phyloP scores from a whole-genome alignment of 2,329 filamentous ascomycete species.

The Aspergillus cejpii region DNA sequence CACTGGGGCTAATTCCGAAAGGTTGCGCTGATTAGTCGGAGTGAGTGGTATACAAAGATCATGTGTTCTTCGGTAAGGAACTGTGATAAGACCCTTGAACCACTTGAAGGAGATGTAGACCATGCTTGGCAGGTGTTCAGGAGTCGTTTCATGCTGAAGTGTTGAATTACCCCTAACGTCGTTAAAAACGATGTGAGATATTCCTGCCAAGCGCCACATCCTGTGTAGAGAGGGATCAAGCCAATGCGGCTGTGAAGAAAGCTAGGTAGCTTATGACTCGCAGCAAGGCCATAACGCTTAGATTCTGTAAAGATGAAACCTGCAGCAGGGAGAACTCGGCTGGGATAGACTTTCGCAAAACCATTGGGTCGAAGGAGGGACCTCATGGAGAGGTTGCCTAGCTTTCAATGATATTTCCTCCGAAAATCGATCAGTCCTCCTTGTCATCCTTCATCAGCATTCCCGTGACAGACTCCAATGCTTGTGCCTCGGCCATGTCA shows the following conservation, averaged over 20 bases:
- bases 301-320: neutral
- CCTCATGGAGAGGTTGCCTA: neutral
- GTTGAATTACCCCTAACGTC: neutral
- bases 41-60: no score
- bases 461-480: slow-evolving; percentile 36
- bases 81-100: no score
- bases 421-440: slow-evolving; percentile 2
- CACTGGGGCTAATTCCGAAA: no score
- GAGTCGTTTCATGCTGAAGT: neutral
- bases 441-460: slow-evolving; percentile 30
- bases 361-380: neutral
- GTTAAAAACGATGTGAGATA: neutral
- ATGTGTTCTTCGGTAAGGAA: no score
- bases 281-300: neutral
- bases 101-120: no score
- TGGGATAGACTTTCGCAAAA: neutral
- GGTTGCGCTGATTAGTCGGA: no score
- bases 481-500: slow-evolving; percentile 36
- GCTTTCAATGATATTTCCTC: slow-evolving; percentile 2
- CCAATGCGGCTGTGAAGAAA: neutral
- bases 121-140: neutral
- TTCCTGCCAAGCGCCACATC: neutral
- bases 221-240: neutral
- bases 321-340: neutral
- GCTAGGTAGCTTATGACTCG: neutral